Evolutionary conservation across 176 grass and related monocot genomes (phyloP).

Genomic region (Avena sativa): DNA sequence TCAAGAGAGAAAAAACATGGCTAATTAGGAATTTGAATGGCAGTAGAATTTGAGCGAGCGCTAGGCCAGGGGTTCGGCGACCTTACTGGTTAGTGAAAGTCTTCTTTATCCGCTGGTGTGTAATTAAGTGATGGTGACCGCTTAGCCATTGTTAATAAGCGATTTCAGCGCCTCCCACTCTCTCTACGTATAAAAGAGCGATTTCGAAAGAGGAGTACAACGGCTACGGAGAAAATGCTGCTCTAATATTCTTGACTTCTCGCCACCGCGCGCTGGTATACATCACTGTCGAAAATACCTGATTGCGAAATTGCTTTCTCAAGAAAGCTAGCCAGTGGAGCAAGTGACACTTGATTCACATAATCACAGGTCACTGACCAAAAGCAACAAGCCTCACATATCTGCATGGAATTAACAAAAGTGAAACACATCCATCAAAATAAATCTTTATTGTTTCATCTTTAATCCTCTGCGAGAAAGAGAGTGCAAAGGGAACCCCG

Average conservation of each 20-base stretch:
- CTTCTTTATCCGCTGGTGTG: not conserved
- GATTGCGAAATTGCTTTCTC: not conserved
- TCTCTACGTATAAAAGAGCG: not conserved
- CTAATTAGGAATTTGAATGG: not conserved
- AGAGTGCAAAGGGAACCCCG: not conserved
- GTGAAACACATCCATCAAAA: not conserved
- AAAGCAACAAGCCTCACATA: too few relatives aligned
- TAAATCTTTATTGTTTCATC: not conserved
- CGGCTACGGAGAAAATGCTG: conserved; percentile 8
- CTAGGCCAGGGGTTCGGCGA: not conserved
- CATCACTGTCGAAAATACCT: not conserved
- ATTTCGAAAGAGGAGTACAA: conserved; percentile 32
- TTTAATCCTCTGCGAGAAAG: not conserved
- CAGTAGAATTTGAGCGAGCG: not conserved
- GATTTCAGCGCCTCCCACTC: too few relatives aligned
- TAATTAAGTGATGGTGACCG: conserved; percentile 19
- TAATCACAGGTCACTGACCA: too few relatives aligned
- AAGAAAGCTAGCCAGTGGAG: not conserved
- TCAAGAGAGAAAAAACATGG: not conserved
- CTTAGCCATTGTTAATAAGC: not conserved
- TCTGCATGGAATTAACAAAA: too few relatives aligned
- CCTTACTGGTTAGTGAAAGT: conserved; percentile 12
- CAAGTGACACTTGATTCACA: too few relatives aligned
- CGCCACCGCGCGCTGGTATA: not conserved
- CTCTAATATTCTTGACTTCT: not conserved